Percentiles rank a stretch among this genome's conserved stretches.
Conservation (phyloP, 768 basidiomycete genomes). For the Tulasnella sp. region DNA sequence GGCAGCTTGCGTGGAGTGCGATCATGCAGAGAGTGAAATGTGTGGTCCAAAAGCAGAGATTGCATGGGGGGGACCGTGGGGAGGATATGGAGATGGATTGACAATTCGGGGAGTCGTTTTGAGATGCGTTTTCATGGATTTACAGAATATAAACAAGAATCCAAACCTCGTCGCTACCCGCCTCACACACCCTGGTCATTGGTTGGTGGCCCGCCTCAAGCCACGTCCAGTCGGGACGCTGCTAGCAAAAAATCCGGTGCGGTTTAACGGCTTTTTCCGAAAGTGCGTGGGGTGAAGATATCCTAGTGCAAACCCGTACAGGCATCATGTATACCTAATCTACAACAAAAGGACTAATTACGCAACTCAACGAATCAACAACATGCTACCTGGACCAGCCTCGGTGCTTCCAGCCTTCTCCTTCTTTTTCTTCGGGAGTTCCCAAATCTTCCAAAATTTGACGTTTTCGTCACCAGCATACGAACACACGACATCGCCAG, state of each 20-base stretch:
- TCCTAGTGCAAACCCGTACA: not conserved
- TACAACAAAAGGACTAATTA: not conserved
- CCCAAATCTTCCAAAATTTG: conserved; percentile 78
- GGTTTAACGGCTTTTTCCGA: too few relatives aligned
- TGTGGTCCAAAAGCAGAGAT: conserved; percentile 15
- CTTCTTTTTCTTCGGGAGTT: conserved; percentile 34
- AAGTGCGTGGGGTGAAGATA: too few relatives aligned
- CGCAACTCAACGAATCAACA: conserved; percentile 17
- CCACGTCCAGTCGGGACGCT: too few relatives aligned
- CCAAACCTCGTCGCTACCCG: not conserved
- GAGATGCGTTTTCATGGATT: too few relatives aligned
- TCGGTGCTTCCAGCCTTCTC: conserved; percentile 2
- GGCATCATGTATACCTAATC: not conserved
- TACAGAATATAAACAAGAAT: not conserved
- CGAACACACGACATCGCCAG: conserved; percentile 86
- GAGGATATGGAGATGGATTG: conserved; percentile 9
- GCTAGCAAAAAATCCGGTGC: too few relatives aligned
- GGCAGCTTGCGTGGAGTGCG: not conserved
- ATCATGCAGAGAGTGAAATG: conserved; percentile 1
- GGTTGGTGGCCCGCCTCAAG: not conserved
- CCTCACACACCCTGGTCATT: not conserved
- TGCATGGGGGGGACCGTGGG: conserved; percentile 16
- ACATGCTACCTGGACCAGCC: not conserved
- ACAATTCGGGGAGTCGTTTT: not conserved
- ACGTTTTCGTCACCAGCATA: conserved; percentile 94